These are phyloP conservation scores for Ophiostoma quercus DNA, from an alignment of 2,329 filamentous ascomycete genomes.

Conservation along the genomic window DNA sequence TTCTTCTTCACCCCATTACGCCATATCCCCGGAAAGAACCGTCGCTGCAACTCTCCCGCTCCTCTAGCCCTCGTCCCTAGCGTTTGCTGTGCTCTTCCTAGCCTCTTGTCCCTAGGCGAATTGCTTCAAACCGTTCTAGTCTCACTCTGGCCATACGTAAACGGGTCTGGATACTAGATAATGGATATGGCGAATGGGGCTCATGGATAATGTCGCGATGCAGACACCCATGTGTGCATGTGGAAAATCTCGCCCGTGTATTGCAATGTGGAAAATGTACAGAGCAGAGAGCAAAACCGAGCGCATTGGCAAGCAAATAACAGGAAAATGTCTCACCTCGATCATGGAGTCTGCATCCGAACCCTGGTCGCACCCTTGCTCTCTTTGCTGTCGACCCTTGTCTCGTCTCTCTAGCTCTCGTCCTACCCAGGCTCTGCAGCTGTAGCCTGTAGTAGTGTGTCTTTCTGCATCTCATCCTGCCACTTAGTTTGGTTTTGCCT, in stretches of 20 bases:
- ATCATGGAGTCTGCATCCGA: neutral
- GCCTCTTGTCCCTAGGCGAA: too few relatives aligned
- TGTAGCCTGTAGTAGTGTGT: neutral
- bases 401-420: neutral
- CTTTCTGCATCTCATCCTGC: neutral
- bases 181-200: neutral
- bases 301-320: neutral
- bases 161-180: neutral
- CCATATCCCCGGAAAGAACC: conserved; percentile 9
- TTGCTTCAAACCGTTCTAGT: neutral
- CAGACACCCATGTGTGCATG: neutral
- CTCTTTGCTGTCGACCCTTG: neutral
- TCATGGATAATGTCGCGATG: conserved; percentile 8
- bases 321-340: conserved; percentile 5
- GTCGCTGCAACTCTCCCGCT: conserved; percentile 11
- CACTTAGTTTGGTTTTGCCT: neutral
- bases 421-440: conserved; percentile 2
- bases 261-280: neutral
- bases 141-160: neutral
- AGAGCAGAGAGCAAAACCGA: neutral
- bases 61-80: neutral
- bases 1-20: conserved; percentile 2
- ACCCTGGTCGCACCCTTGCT: conserved; percentile 6
- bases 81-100: neutral
- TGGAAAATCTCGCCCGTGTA: neutral